Evolutionary conservation across 2,329 filamentous ascomycete species (phyloP), one percentile per base, ranked within the genome.

Genomic region (Cryoendolithus antarcticus): DNA sequence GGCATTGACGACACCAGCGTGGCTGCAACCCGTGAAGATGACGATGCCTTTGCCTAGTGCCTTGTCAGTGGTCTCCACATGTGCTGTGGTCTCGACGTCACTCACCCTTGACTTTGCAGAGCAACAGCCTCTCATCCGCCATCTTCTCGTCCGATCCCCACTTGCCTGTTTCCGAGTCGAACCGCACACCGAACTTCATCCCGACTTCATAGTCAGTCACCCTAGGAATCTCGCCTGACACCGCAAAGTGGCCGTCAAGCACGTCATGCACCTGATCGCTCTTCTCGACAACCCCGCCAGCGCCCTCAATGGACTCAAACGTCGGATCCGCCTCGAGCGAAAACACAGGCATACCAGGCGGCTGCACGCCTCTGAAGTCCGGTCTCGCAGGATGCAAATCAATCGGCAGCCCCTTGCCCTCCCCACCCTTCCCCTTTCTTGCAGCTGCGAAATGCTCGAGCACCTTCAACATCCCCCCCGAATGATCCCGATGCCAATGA

Each of bases 401-500:
- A 6, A 54, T 50, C 10, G 19, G 36, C 10, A 53, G 38, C 2
- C 41, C 39, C 21, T 32, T 24, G 24, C 32, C 3, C 9, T 24
- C 32, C 24, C 7, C 24, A 7, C 24, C 24, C 24, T 27, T 27
- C 6, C 6, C 24, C 28, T 44, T 38, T 9, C 9, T 11, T 15
- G 46, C 46, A 8, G 45, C 45, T 27, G 46, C 36, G n/a, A 52
- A 47, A 47, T 51, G 51, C 7, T 34, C 32, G 12, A 54, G 32
- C 2, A 42, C 49, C 33, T 43, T 44, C n/a, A 50, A 40, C 42
- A 54, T 52, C 6, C 52, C 50, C 9, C 49, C 52, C 2, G 48
- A 52, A 34, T 54, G 50, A 40, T 53, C 50, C 10, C 52, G 41
- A 42, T 54, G 52, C 49, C 50, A 54, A 15, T 54, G 52, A 33